Evolutionary conservation across 2,329 filamentous ascomycete species (phyloP), one percentile per base, ranked within the genome.

Genomic region (Tolypocladium paradoxum): DNA sequence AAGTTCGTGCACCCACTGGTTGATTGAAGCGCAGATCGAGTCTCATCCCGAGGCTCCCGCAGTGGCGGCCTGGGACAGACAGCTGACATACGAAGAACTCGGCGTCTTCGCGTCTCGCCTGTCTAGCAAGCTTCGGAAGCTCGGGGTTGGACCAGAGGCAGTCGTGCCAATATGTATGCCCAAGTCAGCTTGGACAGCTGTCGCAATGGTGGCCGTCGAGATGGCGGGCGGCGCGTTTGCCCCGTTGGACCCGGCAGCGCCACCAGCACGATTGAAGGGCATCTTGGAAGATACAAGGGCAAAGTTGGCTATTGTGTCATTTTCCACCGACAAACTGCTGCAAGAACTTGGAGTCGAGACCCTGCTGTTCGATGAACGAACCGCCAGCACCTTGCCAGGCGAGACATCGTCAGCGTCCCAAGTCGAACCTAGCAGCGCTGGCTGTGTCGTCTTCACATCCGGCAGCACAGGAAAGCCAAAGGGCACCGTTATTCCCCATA

Each of bases 391-490:
- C 37, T 16, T 40, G 37, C n/a, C 37, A 6, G 6, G 18, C 18
- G 35, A 16, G n/a, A 18, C 16, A 18, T 40, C n/a, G 6, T 18
- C n/a, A 18, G 37, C 14, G n/a, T 40, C 37, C 6, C 14, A 7
- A 6, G 37, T 16, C n/a, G 14, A 40, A 16, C 37, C 37, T 6
- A 18, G n/a, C 6, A 16, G n/a, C n/a, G 45, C 45, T 1, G 20
- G 45, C 27, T 33, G n/a, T 33, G n/a, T 40, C 11, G 6, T 40
- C 27, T 81, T 79, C 61, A 81, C 78, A 6, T 80, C 77, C 2
- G 78, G 78, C 18, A 79, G 72, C 29, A 81, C 78, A 0, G 78
- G 78, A 6, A 67, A 65, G 16, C 78, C 78, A 0, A 82, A 82
- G 61, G 77, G 54, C 0, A 52, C 53, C 1, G 45, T 53, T 0